Conservation (phyloP, 2,329 filamentous ascomycete genomes). For the Coleophoma eucalyptorum region DNA sequence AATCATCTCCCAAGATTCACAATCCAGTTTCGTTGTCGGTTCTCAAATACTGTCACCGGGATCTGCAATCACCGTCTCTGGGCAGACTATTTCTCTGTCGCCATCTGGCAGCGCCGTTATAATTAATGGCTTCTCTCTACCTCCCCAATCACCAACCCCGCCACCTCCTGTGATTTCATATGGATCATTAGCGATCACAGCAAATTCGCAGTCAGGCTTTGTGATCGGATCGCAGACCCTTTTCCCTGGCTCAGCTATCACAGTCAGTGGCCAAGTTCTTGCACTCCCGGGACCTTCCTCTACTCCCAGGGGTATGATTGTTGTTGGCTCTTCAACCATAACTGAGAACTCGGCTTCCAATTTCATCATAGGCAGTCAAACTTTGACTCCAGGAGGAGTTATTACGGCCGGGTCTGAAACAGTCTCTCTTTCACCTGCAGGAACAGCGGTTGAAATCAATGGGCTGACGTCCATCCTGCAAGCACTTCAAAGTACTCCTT, state of each 20-base stretch:
- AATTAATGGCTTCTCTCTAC: background rate
- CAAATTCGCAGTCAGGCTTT: slow-evolving; percentile 10
- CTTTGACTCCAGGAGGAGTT: background rate
- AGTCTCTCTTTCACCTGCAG: slow-evolving; percentile 8
- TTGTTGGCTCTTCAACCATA: background rate
- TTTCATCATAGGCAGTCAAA: slow-evolving; percentile 3
- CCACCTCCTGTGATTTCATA: slow-evolving; percentile 12
- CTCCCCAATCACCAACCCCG: background rate
- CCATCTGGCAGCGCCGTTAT: slow-evolving; percentile 14
- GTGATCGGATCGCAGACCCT: slow-evolving; percentile 15
- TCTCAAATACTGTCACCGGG: slow-evolving; percentile 18
- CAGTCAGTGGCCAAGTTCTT: slow-evolving; percentile 9
- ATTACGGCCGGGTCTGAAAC: background rate
- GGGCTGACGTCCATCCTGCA: slow-evolving; percentile 3
- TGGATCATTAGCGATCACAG: slow-evolving; percentile 15
- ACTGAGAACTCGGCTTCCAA: background rate
- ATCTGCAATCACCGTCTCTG: slow-evolving; percentile 16
- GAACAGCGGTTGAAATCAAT: slow-evolving; percentile 13
- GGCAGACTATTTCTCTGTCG: slow-evolving; percentile 16
- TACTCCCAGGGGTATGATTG: background rate
- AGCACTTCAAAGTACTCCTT: slow-evolving; percentile 1
- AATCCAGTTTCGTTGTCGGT: slow-evolving; percentile 16
- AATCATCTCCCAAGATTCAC: slow-evolving; percentile 12
- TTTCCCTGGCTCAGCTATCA: slow-evolving; percentile 9
- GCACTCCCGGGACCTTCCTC: slow-evolving; percentile 6